Evolutionary conservation across 768 basidiomycete species (phyloP).

Genomic region (Roridomyces roridus): DNA sequence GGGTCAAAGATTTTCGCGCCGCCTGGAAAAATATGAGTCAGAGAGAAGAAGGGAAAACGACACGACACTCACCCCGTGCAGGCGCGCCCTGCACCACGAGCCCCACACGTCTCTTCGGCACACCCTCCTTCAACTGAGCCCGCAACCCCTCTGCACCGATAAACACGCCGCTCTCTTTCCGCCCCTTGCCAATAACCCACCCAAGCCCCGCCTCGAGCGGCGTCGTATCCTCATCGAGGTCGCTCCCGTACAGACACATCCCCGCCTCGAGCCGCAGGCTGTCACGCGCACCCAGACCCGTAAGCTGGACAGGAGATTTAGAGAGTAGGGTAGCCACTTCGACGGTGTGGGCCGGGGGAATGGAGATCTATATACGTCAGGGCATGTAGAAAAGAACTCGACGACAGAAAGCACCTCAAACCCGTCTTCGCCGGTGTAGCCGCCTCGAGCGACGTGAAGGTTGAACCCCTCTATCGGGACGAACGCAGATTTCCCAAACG

Average conservation of each 20-base stretch:
- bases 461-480: conserved; percentile 79
- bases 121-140: conserved; percentile 81
- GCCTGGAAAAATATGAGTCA: conserved; percentile 49
- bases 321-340: conserved; percentile 73
- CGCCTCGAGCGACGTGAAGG: conserved; percentile 90
- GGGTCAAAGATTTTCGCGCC: conserved; percentile 77
- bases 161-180: conserved; percentile 73
- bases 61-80: conserved; percentile 65
- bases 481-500: conserved; percentile 86
- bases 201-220: conserved; percentile 91
- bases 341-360: conserved; percentile 78
- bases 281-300: conserved; percentile 92
- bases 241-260: conserved; percentile 95
- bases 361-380: conserved; percentile 67
- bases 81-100: conserved; percentile 84
- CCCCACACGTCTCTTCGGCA: conserved; percentile 80
- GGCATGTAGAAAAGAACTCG: no score
- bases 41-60: conserved; percentile 6
- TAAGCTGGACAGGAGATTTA: conserved; percentile 74
- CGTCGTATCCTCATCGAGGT: conserved; percentile 84
- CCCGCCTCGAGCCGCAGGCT: conserved; percentile 95
- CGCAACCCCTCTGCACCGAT: conserved; percentile 80
- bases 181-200: conserved; percentile 94
- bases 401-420: conserved; percentile 92
- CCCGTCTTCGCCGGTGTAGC: conserved; percentile 98